Conservation (phyloP, 345 rosid species). For the Euclidium syriacum region DNA sequence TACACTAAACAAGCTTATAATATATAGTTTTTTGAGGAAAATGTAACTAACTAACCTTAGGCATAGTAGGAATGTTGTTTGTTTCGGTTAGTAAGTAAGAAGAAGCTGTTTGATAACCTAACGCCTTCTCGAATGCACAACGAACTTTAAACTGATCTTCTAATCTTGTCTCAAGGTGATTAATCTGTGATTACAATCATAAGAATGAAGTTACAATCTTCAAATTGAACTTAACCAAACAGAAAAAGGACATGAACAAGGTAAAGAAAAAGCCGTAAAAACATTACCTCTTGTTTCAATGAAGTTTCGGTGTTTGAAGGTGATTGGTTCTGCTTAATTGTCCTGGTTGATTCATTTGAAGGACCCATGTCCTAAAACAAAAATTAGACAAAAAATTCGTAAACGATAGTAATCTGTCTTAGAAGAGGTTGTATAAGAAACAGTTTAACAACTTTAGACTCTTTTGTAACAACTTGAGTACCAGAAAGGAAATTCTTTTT, state of each 20-base stretch:
- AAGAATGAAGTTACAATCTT: neutral
- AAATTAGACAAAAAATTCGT: conserved; percentile 15
- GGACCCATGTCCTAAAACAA: conserved; percentile 59
- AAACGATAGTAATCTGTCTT: neutral
- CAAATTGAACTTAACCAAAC: neutral
- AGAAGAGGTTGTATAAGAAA: conserved; percentile 15
- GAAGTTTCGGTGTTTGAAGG: conserved; percentile 41
- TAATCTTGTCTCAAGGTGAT: conserved; percentile 74
- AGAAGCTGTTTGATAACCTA: conserved; percentile 55
- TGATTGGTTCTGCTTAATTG: conserved; percentile 41
- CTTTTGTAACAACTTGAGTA: neutral
- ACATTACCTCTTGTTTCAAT: conserved; percentile 80
- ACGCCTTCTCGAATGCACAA: conserved; percentile 68
- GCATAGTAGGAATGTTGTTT: conserved; percentile 42
- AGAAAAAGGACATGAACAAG: neutral
- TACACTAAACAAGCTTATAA: conserved; percentile 2
- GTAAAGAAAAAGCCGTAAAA: neutral
- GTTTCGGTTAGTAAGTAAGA: conserved; percentile 22
- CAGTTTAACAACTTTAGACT: conserved; percentile 9
- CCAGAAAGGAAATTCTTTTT: conserved; percentile 14
- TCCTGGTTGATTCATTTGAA: conserved; percentile 35
- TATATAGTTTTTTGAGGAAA: neutral
- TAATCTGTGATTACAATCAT: conserved; percentile 48
- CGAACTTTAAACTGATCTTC: conserved; percentile 79
- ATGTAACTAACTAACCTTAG: conserved; percentile 50